A percentile compares a stretch with the other conserved stretches of the same genome.
Conservation (phyloP, 164 flowering plant species). For the Umbilicus rupestris region DNA sequence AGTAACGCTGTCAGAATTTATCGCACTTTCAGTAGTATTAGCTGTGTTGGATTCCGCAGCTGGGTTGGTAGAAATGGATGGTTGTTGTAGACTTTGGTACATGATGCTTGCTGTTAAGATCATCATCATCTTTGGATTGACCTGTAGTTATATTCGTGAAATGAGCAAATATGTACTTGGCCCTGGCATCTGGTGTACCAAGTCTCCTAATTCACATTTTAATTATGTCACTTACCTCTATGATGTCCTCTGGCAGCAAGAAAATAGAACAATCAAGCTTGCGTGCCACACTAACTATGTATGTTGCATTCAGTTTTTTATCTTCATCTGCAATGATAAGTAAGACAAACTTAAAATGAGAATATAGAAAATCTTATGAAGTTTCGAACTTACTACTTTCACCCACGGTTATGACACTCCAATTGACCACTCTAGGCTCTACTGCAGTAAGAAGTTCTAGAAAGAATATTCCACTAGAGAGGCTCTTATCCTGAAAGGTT, state of each 20-base stretch:
- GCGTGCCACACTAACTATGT: conserved; percentile 50
- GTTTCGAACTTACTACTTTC: conserved; percentile 32
- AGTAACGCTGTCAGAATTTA: not conserved
- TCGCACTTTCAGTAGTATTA: not conserved
- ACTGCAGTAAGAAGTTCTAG: conserved; percentile 54
- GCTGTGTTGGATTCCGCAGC: not conserved
- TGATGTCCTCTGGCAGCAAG: conserved; percentile 46
- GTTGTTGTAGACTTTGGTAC: not conserved
- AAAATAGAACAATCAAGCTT: conserved; percentile 54
- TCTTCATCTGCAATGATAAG: conserved; percentile 35
- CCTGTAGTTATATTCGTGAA: not conserved
- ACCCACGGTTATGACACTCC: conserved; percentile 58
- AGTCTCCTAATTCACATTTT: too few species aligned
- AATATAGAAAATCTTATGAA: not conserved
- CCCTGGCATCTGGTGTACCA: too few species aligned
- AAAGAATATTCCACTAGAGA: conserved; percentile 51
- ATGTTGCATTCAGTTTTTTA: conserved; percentile 46
- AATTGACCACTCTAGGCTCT: conserved; percentile 60
- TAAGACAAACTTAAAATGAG: not conserved
- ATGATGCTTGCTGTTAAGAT: conserved; percentile 11
- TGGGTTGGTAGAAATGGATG: not conserved
- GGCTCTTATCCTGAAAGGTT: conserved; percentile 39
- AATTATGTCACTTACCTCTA: conserved; percentile 28
- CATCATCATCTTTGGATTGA: conserved; percentile 6
- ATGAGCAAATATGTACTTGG: too few species aligned